phyloP scores from a whole-genome alignment of 257 asterid species.

The Fraxinus americana region DNA sequence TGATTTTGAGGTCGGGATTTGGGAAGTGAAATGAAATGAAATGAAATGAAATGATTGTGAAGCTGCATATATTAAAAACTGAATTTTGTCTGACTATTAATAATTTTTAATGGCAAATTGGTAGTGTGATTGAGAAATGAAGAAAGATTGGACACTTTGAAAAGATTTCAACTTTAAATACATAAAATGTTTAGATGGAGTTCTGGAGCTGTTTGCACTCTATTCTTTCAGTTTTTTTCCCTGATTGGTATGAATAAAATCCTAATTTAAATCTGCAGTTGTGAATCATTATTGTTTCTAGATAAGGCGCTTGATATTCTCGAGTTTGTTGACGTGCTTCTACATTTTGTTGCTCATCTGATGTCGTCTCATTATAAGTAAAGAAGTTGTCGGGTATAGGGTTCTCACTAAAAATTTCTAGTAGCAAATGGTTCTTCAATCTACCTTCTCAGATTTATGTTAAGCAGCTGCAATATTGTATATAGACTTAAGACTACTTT shows the following conservation, averaged over 20 bases:
- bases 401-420: not conserved
- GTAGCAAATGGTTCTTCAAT: constrained; percentile 2
- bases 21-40: too few species aligned
- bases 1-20: not conserved
- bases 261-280: not conserved
- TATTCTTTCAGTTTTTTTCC: not conserved
- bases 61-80: too few species aligned
- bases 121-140: too few species aligned
- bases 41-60: too few species aligned
- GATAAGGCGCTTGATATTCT: not conserved
- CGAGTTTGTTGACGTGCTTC: not conserved
- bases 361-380: not conserved
- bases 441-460: not conserved
- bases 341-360: not conserved
- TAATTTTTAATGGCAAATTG: too few species aligned
- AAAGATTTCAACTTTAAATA: too few species aligned
- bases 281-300: not conserved
- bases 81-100: too few species aligned
- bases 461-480: not conserved
- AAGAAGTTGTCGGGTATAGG: not conserved
- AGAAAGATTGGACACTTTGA: too few species aligned
- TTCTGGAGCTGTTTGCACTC: not conserved
- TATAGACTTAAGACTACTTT: not conserved
- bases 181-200: not conserved
- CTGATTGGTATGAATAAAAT: too few species aligned